A percentile compares a stretch with the other conserved stretches of the same genome.
These are phyloP conservation scores for Sarcomyxa edulis DNA, from an alignment of 768 basidiomycete genomes.

Conservation along the genomic window DNA sequence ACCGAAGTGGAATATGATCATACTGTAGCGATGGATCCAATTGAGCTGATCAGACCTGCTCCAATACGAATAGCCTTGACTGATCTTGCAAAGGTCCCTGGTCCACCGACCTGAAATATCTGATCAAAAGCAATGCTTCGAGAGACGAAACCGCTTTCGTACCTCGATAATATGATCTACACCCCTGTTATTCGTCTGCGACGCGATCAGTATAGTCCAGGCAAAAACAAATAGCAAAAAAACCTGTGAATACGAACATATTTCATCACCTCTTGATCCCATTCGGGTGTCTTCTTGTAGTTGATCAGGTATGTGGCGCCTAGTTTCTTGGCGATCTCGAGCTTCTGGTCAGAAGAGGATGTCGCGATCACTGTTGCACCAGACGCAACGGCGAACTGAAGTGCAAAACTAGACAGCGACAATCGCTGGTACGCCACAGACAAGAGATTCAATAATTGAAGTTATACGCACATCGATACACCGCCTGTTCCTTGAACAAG, in stretches of 20 bases:
- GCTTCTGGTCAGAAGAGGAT: conserved; percentile 45
- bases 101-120: conserved; percentile 38
- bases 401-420: conserved; percentile 30
- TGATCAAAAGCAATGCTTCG: conserved; percentile 13
- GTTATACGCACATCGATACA: conserved; percentile 27
- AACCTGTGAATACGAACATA: conserved; percentile 10
- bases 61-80: conserved; percentile 19
- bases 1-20: not conserved
- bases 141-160: not conserved
- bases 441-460: too few species aligned
- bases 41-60: conserved; percentile 26
- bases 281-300: conserved; percentile 41
- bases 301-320: conserved; percentile 44
- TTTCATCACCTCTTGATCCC: conserved; percentile 41
- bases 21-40: conserved; percentile 29
- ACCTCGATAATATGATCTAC: conserved; percentile 18
- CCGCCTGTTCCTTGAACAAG: conserved; percentile 41
- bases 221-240: not conserved
- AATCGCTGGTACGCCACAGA: conserved; percentile 6
- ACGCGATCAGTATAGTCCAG: too few species aligned
- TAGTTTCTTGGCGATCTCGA: conserved; percentile 31
- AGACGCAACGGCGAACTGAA: conserved; percentile 43
- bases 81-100: conserved; percentile 28
- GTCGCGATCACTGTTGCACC: conserved; percentile 47
- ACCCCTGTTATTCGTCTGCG: conserved; percentile 13